Evolutionary conservation across 192 early-diverging fungal species (phyloP).

Genomic region (Borealophlyctis nickersoniae): DNA sequence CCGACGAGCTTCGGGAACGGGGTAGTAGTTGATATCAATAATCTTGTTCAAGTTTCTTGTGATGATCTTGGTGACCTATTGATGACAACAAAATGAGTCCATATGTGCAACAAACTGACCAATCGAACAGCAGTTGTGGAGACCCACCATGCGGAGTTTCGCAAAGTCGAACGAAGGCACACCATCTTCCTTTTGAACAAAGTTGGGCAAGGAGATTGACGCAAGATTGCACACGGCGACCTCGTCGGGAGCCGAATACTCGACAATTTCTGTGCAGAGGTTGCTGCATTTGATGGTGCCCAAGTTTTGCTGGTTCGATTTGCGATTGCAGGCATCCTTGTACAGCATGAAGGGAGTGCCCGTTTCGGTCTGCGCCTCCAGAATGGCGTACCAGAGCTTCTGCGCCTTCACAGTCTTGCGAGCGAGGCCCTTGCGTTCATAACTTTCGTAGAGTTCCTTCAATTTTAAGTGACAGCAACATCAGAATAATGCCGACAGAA

Average conservation of each 20-base stretch:
- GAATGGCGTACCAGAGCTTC: slow-evolving; percentile 94
- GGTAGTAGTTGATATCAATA: slow-evolving; percentile 97
- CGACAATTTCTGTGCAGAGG: slow-evolving; percentile 97
- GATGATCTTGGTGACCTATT: slow-evolving; percentile 77
- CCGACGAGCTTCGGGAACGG: slow-evolving; percentile 77
- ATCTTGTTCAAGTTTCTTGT: slow-evolving; percentile 94
- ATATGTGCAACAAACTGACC: neutral
- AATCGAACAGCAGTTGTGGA: slow-evolving; percentile 30
- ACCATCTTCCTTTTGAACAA: slow-evolving; percentile 61
- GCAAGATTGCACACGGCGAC: slow-evolving; percentile 98
- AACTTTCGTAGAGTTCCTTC: slow-evolving; percentile 67
- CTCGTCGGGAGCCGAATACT: slow-evolving; percentile 93
- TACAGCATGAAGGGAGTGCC: slow-evolving; percentile 98
- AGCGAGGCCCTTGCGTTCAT: slow-evolving; percentile 81
- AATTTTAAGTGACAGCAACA: slow-evolving; percentile 5
- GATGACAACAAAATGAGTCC: slow-evolving; percentile 7
- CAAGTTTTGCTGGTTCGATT: slow-evolving; percentile 98
- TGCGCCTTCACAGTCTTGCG: slow-evolving; percentile 94
- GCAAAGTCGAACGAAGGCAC: slow-evolving; percentile 74
- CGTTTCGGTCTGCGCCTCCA: slow-evolving; percentile 96
- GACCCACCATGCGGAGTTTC: slow-evolving; percentile 57
- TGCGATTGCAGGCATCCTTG: slow-evolving; percentile 99
- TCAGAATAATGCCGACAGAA: neutral
- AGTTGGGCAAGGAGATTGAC: slow-evolving; percentile 85
- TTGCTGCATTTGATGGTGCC: slow-evolving; percentile 99